Evolutionary conservation across 306 rosid species (phyloP).

Genomic region (Casuarina cunninghamiana): DNA sequence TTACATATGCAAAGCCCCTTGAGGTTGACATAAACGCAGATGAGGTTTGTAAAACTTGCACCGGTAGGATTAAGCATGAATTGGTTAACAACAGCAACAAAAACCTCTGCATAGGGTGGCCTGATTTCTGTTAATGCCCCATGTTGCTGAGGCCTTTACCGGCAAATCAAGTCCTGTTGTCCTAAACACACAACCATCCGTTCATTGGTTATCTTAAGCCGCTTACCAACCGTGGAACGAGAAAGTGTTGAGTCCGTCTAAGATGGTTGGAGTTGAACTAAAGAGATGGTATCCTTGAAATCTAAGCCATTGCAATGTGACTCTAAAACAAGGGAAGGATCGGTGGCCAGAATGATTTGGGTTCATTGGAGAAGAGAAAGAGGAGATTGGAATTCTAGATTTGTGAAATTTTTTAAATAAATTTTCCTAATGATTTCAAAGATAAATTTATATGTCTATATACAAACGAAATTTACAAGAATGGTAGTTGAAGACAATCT

Average conservation of each 20-base stretch:
- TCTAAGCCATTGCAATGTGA: not conserved
- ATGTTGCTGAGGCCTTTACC: not conserved
- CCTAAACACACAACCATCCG: not conserved
- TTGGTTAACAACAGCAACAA: not conserved
- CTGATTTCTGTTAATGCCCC: not conserved
- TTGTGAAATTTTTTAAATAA: too few relatives aligned
- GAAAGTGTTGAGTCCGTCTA: not conserved
- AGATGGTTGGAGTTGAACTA: slow-evolving; percentile 12
- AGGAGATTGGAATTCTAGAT: too few relatives aligned
- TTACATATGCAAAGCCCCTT: not conserved
- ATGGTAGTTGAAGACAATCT: too few relatives aligned
- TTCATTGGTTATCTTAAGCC: not conserved
- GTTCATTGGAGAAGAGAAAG: too few relatives aligned
- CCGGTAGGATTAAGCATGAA: not conserved
- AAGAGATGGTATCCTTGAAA: not conserved
- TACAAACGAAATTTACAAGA: too few relatives aligned
- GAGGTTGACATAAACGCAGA: not conserved
- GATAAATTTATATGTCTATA: too few relatives aligned
- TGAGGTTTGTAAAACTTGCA: not conserved
- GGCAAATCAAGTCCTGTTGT: not conserved
- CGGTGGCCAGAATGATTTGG: too few relatives aligned
- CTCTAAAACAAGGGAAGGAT: too few relatives aligned
- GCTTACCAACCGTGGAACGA: not conserved
- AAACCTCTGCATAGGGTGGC: slow-evolving; percentile 9
- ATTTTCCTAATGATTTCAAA: too few relatives aligned